phyloP scores from a whole-genome alignment of 177 flowering plant genomes.

The Vitis hybrid region DNA sequence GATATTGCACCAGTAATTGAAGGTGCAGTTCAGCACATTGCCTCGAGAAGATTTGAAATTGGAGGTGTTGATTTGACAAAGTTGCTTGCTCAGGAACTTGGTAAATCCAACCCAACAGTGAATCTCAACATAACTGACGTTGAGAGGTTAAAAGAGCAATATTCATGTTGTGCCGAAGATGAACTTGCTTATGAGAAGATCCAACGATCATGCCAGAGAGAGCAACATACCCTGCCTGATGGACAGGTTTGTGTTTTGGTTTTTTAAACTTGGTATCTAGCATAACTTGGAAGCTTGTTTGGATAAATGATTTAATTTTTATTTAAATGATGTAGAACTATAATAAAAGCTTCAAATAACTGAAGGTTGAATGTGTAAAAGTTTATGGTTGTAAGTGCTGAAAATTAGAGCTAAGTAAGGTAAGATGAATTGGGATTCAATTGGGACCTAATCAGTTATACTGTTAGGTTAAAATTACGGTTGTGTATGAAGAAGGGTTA shows the following conservation, averaged over 20 bases:
- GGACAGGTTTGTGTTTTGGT: conserved; percentile 68
- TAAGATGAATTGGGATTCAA: background rate
- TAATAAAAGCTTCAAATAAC: no score
- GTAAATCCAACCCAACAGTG: conserved; percentile 69
- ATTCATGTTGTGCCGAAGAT: conserved; percentile 90
- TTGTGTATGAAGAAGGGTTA: no score
- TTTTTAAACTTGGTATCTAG: background rate
- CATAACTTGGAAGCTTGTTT: background rate
- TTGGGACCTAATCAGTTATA: no score
- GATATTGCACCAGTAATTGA: conserved; percentile 99
- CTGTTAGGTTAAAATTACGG: no score
- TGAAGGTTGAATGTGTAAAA: no score
- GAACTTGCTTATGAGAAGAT: conserved; percentile 61
- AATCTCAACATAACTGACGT: conserved; percentile 62
- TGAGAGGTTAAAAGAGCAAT: conserved; percentile 84
- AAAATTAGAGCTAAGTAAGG: no score
- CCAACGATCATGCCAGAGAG: conserved; percentile 46
- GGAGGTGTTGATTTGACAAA: conserved; percentile 92
- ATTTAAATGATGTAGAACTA: background rate
- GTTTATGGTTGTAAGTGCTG: no score
- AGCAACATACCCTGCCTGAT: conserved; percentile 90
- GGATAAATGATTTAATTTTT: background rate
- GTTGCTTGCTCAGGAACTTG: conserved; percentile 74
- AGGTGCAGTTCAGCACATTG: conserved; percentile 99
- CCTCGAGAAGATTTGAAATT: conserved; percentile 88